Conservation (phyloP, 139 green algal genomes). For the Astrephomene gubernaculifera region DNA sequence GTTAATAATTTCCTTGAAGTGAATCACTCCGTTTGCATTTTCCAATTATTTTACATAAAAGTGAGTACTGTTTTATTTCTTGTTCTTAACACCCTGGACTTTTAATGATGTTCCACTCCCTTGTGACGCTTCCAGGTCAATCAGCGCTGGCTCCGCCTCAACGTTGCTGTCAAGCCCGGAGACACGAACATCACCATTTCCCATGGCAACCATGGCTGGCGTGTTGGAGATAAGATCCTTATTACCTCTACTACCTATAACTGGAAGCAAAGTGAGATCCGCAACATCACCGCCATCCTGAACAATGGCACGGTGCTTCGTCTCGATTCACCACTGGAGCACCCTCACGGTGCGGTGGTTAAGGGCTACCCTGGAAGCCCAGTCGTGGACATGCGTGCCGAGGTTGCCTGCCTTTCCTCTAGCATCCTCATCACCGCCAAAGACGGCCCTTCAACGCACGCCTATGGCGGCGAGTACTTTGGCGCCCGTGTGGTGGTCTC, state of each 20-base stretch:
- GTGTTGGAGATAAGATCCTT: conserved; percentile 47
- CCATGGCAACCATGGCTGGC: conserved; percentile 47
- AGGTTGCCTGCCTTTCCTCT: conserved; percentile 49
- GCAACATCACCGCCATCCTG: conserved; percentile 49
- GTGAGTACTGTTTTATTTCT: too few species aligned
- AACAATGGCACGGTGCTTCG: conserved; percentile 33
- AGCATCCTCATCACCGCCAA: conserved; percentile 24
- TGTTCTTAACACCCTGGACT: neutral
- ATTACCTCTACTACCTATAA: conserved; percentile 61
- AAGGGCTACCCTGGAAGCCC: conserved; percentile 19
- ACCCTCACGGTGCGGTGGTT: conserved; percentile 33
- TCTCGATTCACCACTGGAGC: conserved; percentile 46
- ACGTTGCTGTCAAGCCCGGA: conserved; percentile 35
- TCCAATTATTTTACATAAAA: too few species aligned
- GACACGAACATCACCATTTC: conserved; percentile 38
- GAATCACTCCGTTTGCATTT: too few species aligned
- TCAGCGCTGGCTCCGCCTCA: conserved; percentile 60
- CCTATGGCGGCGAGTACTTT: conserved; percentile 30
- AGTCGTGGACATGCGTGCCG: conserved; percentile 46
- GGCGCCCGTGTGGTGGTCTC: conserved; percentile 33
- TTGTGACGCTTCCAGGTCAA: too few species aligned
- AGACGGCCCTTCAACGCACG: too few species aligned
- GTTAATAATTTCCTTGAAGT: too few species aligned
- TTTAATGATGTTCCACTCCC: too few species aligned
- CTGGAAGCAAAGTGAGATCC: conserved; percentile 46